These are phyloP conservation scores for Didymella pinodella DNA, from an alignment of 2,329 filamentous ascomycete species.

Conservation along the genomic window DNA sequence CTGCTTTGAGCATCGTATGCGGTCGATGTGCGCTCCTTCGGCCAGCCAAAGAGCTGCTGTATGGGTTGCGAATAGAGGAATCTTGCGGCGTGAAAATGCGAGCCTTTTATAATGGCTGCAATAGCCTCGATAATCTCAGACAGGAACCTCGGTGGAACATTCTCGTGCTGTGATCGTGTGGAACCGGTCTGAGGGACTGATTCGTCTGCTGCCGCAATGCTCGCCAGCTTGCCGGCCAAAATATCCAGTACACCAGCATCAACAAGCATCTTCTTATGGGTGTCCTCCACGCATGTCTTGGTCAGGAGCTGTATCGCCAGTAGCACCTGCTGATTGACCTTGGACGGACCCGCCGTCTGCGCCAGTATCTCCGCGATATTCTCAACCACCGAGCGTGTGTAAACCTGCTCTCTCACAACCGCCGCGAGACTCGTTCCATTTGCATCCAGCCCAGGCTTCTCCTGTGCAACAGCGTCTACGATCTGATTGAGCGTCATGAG, in stretches of 20 bases:
- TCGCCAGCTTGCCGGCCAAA: slow-evolving; percentile 73
- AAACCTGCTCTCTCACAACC: slow-evolving; percentile 59
- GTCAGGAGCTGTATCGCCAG: slow-evolving; percentile 66
- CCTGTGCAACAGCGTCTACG: slow-evolving; percentile 68
- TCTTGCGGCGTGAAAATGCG: slow-evolving; percentile 77
- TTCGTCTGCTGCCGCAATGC: slow-evolving; percentile 42
- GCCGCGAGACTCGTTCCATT: slow-evolving; percentile 54
- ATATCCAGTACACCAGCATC: slow-evolving; percentile 79
- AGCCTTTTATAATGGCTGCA: slow-evolving; percentile 77
- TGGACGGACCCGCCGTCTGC: slow-evolving; percentile 61
- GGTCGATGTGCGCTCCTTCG: slow-evolving; percentile 33
- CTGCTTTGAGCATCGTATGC: slow-evolving; percentile 30
- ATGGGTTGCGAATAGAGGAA: slow-evolving; percentile 56
- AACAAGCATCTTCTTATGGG: slow-evolving; percentile 74
- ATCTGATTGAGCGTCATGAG: slow-evolving; percentile 78
- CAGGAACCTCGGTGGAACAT: slow-evolving; percentile 62
- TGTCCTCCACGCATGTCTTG: slow-evolving; percentile 73
- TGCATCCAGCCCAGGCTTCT: slow-evolving; percentile 60
- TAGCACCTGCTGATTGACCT: slow-evolving; percentile 67
- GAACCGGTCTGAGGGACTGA: slow-evolving; percentile 27
- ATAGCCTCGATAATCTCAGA: slow-evolving; percentile 79
- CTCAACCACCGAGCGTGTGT: slow-evolving; percentile 67
- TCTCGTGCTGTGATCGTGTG: slow-evolving; percentile 29
- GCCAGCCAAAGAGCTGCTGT: slow-evolving; percentile 44
- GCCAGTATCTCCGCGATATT: slow-evolving; percentile 72